A percentile compares a stretch with the other conserved stretches of the same genome.
phyloP scores from a whole-genome alignment of 192 early-diverging fungal species.

The Coemansia sp. region DNA sequence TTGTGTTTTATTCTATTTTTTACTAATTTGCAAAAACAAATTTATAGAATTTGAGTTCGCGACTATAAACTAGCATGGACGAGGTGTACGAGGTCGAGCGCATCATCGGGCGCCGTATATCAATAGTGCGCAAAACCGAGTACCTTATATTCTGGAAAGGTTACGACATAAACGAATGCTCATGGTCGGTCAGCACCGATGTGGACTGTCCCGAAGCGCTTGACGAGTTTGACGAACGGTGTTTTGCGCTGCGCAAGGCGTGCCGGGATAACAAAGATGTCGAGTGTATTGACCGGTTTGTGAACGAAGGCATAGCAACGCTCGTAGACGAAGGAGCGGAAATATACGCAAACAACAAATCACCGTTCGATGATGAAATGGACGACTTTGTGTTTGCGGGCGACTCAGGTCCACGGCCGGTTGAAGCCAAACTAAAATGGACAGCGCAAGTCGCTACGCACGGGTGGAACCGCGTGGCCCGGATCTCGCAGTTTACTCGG shows the following conservation, averaged over 20 bases:
- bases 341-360: slow-evolving; percentile 2
- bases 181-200: slow-evolving; percentile 17
- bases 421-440: too few species aligned
- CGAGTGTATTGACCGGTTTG: slow-evolving; percentile 20
- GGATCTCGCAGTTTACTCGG: neutral
- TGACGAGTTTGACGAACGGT: slow-evolving; percentile 31
- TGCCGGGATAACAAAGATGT: neutral
- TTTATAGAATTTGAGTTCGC: neutral
- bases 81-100: slow-evolving; percentile 35
- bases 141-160: slow-evolving; percentile 34
- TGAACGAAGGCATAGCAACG: slow-evolving; percentile 35
- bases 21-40: neutral
- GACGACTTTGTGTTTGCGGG: slow-evolving; percentile 36
- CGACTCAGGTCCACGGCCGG: neutral
- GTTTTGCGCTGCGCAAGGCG: slow-evolving; percentile 17
- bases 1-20: neutral
- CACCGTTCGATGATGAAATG: slow-evolving; percentile 16
- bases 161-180: slow-evolving; percentile 18
- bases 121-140: slow-evolving; percentile 19
- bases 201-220: slow-evolving; percentile 14
- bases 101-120: slow-evolving; percentile 41
- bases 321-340: slow-evolving; percentile 31
- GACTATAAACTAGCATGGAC: neutral
- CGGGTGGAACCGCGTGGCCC: slow-evolving; percentile 24
- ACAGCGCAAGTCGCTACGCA: slow-evolving; percentile 11